phyloP scores from a whole-genome alignment of 2,329 filamentous ascomycete genomes.

The Cladophialophora yegresii region DNA sequence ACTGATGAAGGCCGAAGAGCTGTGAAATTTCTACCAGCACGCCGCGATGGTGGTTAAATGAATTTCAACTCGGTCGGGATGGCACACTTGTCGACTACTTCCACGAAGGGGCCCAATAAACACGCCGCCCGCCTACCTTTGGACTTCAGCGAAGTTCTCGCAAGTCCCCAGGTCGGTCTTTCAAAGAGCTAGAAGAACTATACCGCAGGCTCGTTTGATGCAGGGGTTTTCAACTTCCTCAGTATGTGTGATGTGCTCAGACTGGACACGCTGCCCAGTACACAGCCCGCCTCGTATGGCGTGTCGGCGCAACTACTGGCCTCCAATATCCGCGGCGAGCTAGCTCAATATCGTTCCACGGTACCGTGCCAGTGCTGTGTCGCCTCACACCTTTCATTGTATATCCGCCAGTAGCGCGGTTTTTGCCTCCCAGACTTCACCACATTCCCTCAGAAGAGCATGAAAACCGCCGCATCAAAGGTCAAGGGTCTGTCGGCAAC shows the following conservation, averaged over 20 bases:
- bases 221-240: background rate
- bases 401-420: background rate
- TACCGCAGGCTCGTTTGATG: background rate
- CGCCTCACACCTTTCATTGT: background rate
- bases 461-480: background rate
- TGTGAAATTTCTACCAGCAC: constrained; percentile 4
- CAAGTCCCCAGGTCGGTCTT: background rate
- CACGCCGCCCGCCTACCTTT: background rate
- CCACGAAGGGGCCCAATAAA: too few species aligned
- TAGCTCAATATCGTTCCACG: background rate
- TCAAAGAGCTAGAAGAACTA: background rate
- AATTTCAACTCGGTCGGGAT: background rate
- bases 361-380: background rate
- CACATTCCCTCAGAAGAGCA: background rate
- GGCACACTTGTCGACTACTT: background rate
- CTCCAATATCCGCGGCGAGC: background rate
- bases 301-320: background rate
- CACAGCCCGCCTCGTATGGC: background rate
- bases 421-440: background rate
- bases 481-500: background rate
- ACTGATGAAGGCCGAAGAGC: constrained; percentile 39
- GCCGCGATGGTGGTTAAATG: background rate
- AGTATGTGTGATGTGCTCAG: background rate
- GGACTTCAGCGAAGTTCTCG: background rate
- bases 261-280: background rate